Evolutionary conservation across 805 yeast species (phyloP).

Genomic region (Clavispora santaluciae): DNA sequence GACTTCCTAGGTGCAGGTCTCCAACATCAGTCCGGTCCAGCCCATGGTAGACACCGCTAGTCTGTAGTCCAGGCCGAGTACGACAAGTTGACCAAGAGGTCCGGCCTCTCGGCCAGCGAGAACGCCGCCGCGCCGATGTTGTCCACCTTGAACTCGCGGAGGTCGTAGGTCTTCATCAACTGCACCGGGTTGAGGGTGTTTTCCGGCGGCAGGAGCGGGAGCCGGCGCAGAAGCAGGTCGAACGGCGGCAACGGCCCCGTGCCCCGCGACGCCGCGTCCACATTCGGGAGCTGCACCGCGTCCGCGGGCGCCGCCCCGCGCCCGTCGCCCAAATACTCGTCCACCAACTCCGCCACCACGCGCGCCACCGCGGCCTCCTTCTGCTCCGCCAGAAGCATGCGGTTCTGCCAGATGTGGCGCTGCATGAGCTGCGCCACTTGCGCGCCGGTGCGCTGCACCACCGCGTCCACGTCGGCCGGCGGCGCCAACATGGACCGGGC

Average conservation of each 20-base stretch:
- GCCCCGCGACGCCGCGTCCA: conserved; percentile 1
- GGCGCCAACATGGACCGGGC: background rate
- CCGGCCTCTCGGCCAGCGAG: background rate
- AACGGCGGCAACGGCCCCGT: conserved; percentile 30
- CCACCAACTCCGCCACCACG: conserved; percentile 4
- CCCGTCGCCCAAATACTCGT: conserved; percentile 3
- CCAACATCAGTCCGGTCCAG: too few relatives aligned
- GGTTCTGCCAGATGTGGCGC: conserved; percentile 2
- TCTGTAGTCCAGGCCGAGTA: background rate
- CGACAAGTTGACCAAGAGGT: background rate
- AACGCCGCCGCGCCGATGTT: conserved; percentile 3
- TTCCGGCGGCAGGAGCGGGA: conserved; percentile 16
- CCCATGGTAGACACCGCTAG: too few relatives aligned
- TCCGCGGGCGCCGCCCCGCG: conserved; percentile 7
- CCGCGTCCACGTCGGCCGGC: conserved; percentile 1
- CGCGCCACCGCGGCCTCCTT: conserved; percentile 3
- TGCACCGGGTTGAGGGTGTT: conserved; percentile 5
- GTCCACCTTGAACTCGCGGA: conserved; percentile 8
- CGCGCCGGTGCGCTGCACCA: background rate
- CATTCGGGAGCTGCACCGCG: conserved; percentile 16
- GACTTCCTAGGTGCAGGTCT: too few relatives aligned
- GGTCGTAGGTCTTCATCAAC: conserved; percentile 6
- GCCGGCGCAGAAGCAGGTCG: conserved; percentile 30
- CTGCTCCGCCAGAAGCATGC: conserved; percentile 1
- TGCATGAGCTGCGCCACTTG: conserved; percentile 1